Evolutionary conservation across 495 filamentous ascomycete species (phyloP), one percentile per base, ranked within the genome.

Genomic region (Antarctomyces pellizariae): DNA sequence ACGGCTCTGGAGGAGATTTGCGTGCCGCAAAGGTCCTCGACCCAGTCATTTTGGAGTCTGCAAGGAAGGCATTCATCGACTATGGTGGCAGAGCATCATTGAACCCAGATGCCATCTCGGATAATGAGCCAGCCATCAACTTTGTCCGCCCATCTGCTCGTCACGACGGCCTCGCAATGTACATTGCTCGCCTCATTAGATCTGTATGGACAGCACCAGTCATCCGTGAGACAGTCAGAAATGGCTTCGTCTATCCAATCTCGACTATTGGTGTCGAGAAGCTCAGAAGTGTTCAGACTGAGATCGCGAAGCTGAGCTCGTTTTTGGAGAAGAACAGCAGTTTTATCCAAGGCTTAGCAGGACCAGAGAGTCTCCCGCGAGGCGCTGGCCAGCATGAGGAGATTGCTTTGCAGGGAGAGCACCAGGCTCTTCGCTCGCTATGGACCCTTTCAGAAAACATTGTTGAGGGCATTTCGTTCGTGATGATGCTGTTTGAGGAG

Each of bases 381-480:
- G 59, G 67, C 1, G 54, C 64, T 2, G 83, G 61, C 29, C 71
- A 79, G 36, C 74, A 90, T 39, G 86, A 92, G 32, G 84, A 95
- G 37, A 62, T 84, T 10, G 74, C 78, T 2, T 54, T 84, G 15
- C 84, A 92, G 46, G 82, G 71, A 9, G 86, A 99, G 49, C 82
- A 95, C 44, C 77, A 83, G 35, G 84, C 83, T 3, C 54, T 99
- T 30, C 71, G 83, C 41, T 78, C 79, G 1, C 58, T 95, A 15
- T 64, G 82, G 23, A 63, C 73, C 23, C 50, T 95, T 7, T 74
- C 91, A 38, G 64, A 64, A 13, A 75, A 73, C 44, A 75, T 91
- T 18, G 77, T 90, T 15, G 89, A 99, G 43, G 86, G 89, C 6
- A 90, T 99, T 28, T 80, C 80, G 0, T 99, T 99, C 33, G 76